Conservation (phyloP, 306 rosid genomes). For the Malus sieversii region DNA sequence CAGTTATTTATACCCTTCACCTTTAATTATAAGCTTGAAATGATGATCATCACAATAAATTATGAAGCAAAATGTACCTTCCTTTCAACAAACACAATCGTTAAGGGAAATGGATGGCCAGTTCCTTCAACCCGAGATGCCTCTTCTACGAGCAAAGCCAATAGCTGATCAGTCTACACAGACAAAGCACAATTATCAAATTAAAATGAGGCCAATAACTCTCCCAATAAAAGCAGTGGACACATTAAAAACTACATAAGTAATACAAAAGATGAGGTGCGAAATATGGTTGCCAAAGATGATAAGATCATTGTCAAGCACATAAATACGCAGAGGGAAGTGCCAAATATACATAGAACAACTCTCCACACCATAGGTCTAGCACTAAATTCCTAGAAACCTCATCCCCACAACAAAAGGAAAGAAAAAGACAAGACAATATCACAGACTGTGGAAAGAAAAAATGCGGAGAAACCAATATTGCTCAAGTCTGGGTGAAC, state of each 20-base stretch:
- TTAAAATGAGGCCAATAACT: background rate
- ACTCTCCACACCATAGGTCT: background rate
- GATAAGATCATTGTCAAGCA: background rate
- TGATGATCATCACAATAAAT: background rate
- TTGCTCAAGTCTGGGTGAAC: background rate
- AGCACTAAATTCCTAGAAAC: background rate
- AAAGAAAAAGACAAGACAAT: background rate
- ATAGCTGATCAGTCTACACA: constrained; percentile 71
- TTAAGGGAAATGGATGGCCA: constrained; percentile 65
- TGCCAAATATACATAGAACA: background rate
- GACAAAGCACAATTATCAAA: background rate
- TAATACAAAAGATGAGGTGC: background rate
- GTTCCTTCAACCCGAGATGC: constrained; percentile 60
- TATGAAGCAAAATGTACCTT: constrained; percentile 39
- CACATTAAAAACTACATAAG: background rate
- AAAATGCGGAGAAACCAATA: background rate
- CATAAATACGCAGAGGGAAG: background rate
- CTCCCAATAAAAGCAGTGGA: background rate
- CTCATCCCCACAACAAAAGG: background rate
- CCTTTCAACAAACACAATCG: constrained; percentile 85
- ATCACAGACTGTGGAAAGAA: background rate
- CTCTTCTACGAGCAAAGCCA: constrained; percentile 73
- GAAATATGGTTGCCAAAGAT: background rate
- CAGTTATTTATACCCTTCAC: background rate
- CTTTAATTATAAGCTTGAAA: background rate